phyloP scores from a whole-genome alignment of 2,329 filamentous ascomycete genomes.

The Epichloe brachyelytri region DNA sequence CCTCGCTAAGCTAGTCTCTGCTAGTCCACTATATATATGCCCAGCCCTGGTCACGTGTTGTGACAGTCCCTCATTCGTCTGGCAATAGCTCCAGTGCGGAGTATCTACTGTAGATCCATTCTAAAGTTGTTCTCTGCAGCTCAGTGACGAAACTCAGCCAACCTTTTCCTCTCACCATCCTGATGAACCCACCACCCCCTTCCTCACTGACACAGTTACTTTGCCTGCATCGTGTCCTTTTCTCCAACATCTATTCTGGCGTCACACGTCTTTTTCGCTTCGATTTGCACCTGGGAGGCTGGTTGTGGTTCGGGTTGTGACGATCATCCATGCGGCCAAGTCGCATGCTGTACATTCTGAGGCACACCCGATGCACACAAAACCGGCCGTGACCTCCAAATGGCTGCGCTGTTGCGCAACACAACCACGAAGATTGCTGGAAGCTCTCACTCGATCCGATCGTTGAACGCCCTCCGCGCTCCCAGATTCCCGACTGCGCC shows the following conservation, averaged over 20 bases:
- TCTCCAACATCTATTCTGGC: neutral
- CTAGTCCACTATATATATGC: too few relatives aligned
- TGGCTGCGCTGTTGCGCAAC: conserved; percentile 18
- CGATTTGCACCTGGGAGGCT: too few relatives aligned
- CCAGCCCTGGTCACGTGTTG: too few relatives aligned
- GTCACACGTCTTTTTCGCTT: neutral
- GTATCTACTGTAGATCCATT: too few relatives aligned
- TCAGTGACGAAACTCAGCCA: too few relatives aligned
- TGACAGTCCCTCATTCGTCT: neutral
- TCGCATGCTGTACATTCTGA: conserved; percentile 7
- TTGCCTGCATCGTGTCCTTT: too few relatives aligned
- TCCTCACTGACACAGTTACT: too few relatives aligned
- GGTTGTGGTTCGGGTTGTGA: neutral
- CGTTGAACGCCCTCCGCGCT: neutral
- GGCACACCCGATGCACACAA: neutral
- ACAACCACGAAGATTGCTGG: conserved; percentile 12
- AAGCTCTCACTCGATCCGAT: neutral
- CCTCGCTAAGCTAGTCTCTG: too few relatives aligned
- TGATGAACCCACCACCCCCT: too few relatives aligned
- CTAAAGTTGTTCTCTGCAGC: too few relatives aligned
- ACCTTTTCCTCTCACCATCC: too few relatives aligned
- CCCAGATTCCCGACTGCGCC: neutral
- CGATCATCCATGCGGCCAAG: conserved; percentile 6
- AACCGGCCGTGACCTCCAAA: conserved; percentile 12
- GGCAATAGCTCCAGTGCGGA: too few relatives aligned